Evolutionary conservation across 306 rosid genomes (phyloP), one percentile per base, ranked within the genome.

Genomic region (Carpinus viminea): DNA sequence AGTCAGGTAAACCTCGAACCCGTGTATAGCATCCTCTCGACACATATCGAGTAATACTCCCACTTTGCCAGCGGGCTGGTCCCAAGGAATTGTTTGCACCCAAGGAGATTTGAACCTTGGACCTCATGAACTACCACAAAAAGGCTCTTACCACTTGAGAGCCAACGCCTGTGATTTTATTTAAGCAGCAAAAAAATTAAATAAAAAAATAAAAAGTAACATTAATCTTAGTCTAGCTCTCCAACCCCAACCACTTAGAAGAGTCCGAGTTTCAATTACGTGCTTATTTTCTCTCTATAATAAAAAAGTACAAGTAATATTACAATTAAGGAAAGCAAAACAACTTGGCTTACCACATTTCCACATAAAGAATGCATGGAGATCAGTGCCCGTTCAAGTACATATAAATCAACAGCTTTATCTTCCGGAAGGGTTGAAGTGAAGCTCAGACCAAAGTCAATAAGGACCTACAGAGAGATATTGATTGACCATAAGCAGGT

Each of bases 361-460:
- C 97, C 98, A 82, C 97, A 89, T 28, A 91, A 92, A 80, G 97
- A 94, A 82, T 94, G 97, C 97, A 94, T 89, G 3, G 98, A 92
- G 28, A 94, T 72, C 85, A 94, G 77, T 68, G 98, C 95, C 86
- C 97, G 87, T 80, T 94, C 98, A 68, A 94, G 72, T 28, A 94
- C 98, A 85, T 92, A 94, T 78, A 92, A 85, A 88, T 94, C 93
- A 24, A 94, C 97, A 62, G 97, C 97, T 85, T 94, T 94, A 75
- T 94, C 98, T 84, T 94, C 97, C 0, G 94, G 93, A 68, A 92
- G 88, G 56, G 96, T 89, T 75, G 97, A 94, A 74, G 94, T 94
- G 78, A 85, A 94, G 87, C 96, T 94, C 88, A 94, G 78, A 51
- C 96, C 98, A 55, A 94, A 94, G 85, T 94, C 96, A 86, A 90